These are phyloP conservation scores for Acidiella bohemica DNA, from an alignment of 495 filamentous ascomycete species.

Conservation along the genomic window DNA sequence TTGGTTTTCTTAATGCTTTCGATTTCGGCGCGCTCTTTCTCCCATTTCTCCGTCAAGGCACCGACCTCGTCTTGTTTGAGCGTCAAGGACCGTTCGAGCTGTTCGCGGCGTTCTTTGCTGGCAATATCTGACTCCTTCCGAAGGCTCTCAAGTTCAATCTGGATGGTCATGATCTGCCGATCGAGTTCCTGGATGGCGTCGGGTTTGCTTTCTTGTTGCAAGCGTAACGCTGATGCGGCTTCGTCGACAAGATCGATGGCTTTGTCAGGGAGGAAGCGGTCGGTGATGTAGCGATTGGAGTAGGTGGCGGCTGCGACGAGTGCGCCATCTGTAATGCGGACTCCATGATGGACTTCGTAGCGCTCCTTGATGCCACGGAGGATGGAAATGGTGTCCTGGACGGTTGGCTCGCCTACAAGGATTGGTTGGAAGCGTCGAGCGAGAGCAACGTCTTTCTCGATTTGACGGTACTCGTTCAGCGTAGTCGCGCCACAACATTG, in stretches of 20 bases:
- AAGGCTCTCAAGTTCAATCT: constrained; percentile 92
- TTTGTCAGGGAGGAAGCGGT: constrained; percentile 90
- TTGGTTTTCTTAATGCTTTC: constrained; percentile 74
- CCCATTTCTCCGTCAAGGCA: constrained; percentile 65
- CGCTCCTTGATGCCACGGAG: constrained; percentile 91
- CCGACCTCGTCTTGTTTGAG: constrained; percentile 55
- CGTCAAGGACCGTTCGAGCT: constrained; percentile 62
- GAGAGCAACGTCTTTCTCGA: constrained; percentile 92
- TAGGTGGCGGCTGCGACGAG: constrained; percentile 84
- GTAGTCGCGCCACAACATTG: constrained; percentile 95
- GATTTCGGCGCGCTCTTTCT: constrained; percentile 76
- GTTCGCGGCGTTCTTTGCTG: constrained; percentile 76
- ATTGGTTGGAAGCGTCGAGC: constrained; percentile 92
- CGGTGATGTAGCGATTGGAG: constrained; percentile 91
- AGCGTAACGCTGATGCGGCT: constrained; percentile 72
- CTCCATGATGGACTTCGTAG: constrained; percentile 93
- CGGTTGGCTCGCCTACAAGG: constrained; percentile 71
- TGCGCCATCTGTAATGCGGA: constrained; percentile 84
- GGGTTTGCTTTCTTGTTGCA: constrained; percentile 95
- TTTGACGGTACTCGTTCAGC: constrained; percentile 74
- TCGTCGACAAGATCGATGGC: constrained; percentile 96
- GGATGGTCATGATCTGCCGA: constrained; percentile 88
- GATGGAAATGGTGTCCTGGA: constrained; percentile 89
- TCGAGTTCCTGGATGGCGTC: constrained; percentile 84
- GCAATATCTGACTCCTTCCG: constrained; percentile 85